phyloP scores from a whole-genome alignment of 805 yeast species.

The Kodamaea hsintzibuensis region DNA sequence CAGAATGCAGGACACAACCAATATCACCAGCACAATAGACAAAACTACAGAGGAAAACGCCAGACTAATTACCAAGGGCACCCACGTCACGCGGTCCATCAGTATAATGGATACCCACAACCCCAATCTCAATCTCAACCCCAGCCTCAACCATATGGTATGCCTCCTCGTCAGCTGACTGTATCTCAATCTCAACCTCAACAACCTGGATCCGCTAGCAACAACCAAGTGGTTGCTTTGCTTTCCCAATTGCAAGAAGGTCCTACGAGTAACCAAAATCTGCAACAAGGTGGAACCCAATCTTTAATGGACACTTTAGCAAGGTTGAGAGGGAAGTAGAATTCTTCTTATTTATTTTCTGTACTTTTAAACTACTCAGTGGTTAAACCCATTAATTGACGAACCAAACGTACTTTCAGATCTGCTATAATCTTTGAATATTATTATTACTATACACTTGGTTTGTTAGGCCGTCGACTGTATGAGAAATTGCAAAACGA shows the following conservation, averaged over 20 bases:
- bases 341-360: neutral
- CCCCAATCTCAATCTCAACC: constrained; percentile 12
- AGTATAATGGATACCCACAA: constrained; percentile 4
- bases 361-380: neutral
- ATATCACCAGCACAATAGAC: neutral
- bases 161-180: constrained; percentile 8
- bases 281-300: constrained; percentile 15
- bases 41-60: neutral
- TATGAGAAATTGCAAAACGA: too few relatives aligned
- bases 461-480: neutral
- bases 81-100: constrained; percentile 8
- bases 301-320: constrained; percentile 39
- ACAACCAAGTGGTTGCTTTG: constrained; percentile 26
- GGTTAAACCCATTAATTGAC: neutral
- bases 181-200: constrained; percentile 12
- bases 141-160: constrained; percentile 15
- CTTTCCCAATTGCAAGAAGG: constrained; percentile 27
- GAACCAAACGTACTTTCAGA: neutral
- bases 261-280: constrained; percentile 13
- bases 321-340: constrained; percentile 32
- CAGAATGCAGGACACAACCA: neutral
- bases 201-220: constrained; percentile 15
- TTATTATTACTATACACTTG: neutral
- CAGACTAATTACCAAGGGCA: constrained; percentile 3
- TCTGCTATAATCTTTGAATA: neutral